Evolutionary conservation across 148 eudicot species (phyloP), one percentile per base, ranked within the genome.

Genomic region (Euryodendron excelsum): DNA sequence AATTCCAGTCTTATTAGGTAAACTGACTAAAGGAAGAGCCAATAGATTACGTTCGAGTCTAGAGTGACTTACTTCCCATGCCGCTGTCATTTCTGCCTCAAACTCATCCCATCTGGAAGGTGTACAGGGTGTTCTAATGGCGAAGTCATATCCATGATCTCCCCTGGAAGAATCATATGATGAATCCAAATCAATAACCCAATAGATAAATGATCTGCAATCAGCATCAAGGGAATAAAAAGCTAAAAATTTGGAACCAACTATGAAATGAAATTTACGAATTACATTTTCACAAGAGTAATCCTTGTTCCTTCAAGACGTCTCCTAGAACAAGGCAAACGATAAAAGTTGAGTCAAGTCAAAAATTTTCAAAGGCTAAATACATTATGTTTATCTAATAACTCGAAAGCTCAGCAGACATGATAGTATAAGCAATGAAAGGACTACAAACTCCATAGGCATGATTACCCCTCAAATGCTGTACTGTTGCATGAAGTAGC

Each of bases 241-340:
- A 59, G 36, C 14, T 25, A 28, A 62, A 33, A 14, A 44, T 15
- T 63, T 47, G 27, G 37, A 75, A 75, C 75, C 68, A 67, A 68
- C 21, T 23, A 70, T 23, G 48, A 75, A 31, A 58, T 25, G 41
- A 74, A 75, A 34, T 75, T 34, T 53, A 67, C 13, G 68, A 47
- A 67, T 77, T 88, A 93, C 99, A 80, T 70, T 87, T 96, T 96
- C 61, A 86, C 77, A 17, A 96, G 83, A 60, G 94, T 89, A 85
- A 96, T 93, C 90, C 98, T 85, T 80, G 99, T 93, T 77, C 99
- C 99, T 87, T 96, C 99, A 66, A 93, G 89, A 59, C 87, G 91
- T 85, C 79, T 93, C 82, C 99, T 96, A 90, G 82, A 79, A 85
- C 60, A 76, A 81, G 64, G 53, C 52, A 80, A 61, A 64, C 50